Base-by-base conservation (phyloP, 2,329 filamentous ascomycete genomes). In the Lecanicillium sp. region DNA sequence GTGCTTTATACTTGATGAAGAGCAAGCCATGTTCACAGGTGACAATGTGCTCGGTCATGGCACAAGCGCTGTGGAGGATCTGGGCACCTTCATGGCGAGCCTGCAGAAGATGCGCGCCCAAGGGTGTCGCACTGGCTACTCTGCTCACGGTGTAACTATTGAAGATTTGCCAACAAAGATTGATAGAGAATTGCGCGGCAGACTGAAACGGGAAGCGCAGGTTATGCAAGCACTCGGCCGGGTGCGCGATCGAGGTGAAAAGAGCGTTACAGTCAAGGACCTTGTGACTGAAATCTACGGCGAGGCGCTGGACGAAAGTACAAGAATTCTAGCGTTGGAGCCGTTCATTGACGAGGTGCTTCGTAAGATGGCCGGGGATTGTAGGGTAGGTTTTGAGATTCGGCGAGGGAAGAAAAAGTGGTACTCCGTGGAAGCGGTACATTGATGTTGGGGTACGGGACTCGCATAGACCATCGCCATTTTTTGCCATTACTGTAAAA, bases 1-100 rank as follows among this genome's bases (percentile, higher is more conserved):
- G 71, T 75, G 53, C 8, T 60, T 84, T 14, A 55, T 84, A 2
- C 71, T 80, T 37, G 52, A 51, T 12, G 80, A 85, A 49, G 78
- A 85, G 48, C 68, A 77, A 44, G 77, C 79, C 13, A 70, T 87
- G 54, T 85, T 87, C 57, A 86, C 81, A 0, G 83, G 79, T 4
- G 83, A 87, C 57, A 87, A 85, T 49, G 78, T 87, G 5, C 66
- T 87, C 2, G 83, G 83, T 3, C 81, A 87, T 40, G 83, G 83
- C 4, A 86, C 81, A 3, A 77, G 77, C 6, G 83, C 86, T 0
- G 87, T 85, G 44, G 81, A 86, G 54, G 74, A 86, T 44, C 65
- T 87, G 3, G 62, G 62, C 1, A 57, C 62, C 0, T 88, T 86
- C 52, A 64, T 87, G 49, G 49, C n/a, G n/a, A n/a, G n/a, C n/a